A percentile compares a stretch with the other conserved stretches of the same genome.
Conservation (phyloP, 2,329 filamentous ascomycete genomes). For the Neurospora sp. region DNA sequence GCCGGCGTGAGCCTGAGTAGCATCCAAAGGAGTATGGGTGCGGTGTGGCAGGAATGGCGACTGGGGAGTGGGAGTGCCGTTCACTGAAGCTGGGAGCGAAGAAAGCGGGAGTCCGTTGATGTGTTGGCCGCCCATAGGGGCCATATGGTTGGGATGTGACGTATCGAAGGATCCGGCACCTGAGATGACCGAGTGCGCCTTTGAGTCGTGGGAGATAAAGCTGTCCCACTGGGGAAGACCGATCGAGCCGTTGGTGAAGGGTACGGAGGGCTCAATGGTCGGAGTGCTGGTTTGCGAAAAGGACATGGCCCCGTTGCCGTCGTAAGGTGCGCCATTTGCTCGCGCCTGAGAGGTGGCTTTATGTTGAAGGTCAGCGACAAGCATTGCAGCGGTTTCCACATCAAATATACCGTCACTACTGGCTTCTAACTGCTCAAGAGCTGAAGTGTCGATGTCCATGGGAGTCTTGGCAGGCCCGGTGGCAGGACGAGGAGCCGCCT, state of each 20-base stretch:
- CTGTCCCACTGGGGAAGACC: slow-evolving; percentile 84
- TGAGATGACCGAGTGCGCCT: slow-evolving; percentile 64
- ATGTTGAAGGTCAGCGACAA: slow-evolving; percentile 96
- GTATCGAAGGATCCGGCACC: slow-evolving; percentile 58
- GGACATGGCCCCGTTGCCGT: slow-evolving; percentile 50
- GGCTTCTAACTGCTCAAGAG: slow-evolving; percentile 86
- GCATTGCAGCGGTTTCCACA: slow-evolving; percentile 94
- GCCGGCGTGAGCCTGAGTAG: slow-evolving; percentile 56
- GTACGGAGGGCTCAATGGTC: slow-evolving; percentile 67
- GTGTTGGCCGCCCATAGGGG: slow-evolving; percentile 56
- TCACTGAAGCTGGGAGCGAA: slow-evolving; percentile 57
- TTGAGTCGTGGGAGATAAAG: slow-evolving; percentile 68
- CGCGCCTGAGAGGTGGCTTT: slow-evolving; percentile 71
- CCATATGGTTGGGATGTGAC: slow-evolving; percentile 53
- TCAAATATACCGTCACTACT: slow-evolving; percentile 87
- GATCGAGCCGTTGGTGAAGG: slow-evolving; percentile 69
- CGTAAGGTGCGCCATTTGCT: slow-evolving; percentile 44
- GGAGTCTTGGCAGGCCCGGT: slow-evolving; percentile 63
- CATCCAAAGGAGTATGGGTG: slow-evolving; percentile 56
- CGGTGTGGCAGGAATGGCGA: slow-evolving; percentile 63
- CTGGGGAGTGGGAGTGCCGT: slow-evolving; percentile 61
- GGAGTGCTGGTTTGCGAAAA: slow-evolving; percentile 63
- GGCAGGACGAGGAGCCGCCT: slow-evolving; percentile 49
- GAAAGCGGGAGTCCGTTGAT: slow-evolving; percentile 53
- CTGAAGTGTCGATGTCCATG: slow-evolving; percentile 72